phyloP scores from a whole-genome alignment of 345 rosid species.

The Hibiscus syriacus region DNA sequence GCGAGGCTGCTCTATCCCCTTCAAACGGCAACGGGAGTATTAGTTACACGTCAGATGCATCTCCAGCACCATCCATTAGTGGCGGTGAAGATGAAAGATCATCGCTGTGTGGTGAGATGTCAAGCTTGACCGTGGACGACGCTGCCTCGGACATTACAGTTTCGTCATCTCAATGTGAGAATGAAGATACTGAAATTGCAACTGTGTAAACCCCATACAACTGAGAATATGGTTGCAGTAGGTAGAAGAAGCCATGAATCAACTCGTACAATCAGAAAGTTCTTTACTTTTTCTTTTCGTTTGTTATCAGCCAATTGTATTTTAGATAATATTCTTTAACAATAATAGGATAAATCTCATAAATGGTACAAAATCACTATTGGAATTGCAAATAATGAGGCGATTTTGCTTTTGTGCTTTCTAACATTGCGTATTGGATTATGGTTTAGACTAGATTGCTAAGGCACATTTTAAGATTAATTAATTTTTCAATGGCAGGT shows the following conservation, averaged over 20 bases:
- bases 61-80: constrained; percentile 65
- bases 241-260: not conserved
- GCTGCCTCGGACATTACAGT: constrained; percentile 51
- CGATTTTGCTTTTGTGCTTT: no score
- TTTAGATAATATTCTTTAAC: not conserved
- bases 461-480: no score
- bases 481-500: no score
- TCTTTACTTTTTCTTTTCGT: not conserved
- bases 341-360: not conserved
- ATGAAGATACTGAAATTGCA: constrained; percentile 28
- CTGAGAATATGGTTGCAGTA: not conserved
- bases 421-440: no score
- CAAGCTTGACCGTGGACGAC: constrained; percentile 50
- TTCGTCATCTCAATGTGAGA: constrained; percentile 44
- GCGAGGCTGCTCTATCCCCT: constrained; percentile 41
- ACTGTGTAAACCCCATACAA: not conserved
- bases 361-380: no score
- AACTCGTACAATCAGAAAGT: no score
- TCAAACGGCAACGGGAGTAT: constrained; percentile 25
- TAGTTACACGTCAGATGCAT: constrained; percentile 41
- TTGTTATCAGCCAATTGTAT: not conserved
- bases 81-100: constrained; percentile 65
- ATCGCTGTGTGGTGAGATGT: constrained; percentile 56
- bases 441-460: no score
- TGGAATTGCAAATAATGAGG: no score